phyloP scores from a whole-genome alignment of 2,329 filamentous ascomycete species.

The Diaporthe eres region DNA sequence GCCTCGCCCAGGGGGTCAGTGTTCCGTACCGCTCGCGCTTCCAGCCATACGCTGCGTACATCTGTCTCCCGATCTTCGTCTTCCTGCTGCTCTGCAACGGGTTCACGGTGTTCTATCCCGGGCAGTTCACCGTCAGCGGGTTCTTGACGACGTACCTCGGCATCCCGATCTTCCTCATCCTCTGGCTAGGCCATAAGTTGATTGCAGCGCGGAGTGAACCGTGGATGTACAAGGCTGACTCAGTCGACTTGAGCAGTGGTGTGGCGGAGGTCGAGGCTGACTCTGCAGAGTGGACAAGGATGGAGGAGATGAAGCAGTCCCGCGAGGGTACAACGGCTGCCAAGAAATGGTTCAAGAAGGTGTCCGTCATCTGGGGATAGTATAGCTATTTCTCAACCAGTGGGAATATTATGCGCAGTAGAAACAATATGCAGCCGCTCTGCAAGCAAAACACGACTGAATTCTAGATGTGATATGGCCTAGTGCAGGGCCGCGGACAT shows the following conservation, averaged over 20 bases:
- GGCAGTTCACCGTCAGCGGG: slow-evolving; percentile 65
- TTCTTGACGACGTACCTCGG: slow-evolving; percentile 78
- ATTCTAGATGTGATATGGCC: background rate
- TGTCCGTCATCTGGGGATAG: background rate
- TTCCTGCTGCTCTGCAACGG: slow-evolving; percentile 72
- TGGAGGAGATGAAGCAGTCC: slow-evolving; percentile 2
- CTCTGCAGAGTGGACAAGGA: background rate
- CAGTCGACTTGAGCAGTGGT: background rate
- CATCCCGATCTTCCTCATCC: slow-evolving; percentile 70
- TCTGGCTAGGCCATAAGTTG: slow-evolving; percentile 66
- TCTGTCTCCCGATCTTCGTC: slow-evolving; percentile 49
- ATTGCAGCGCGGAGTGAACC: background rate
- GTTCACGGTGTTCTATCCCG: slow-evolving; percentile 74
- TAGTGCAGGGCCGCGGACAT: background rate
- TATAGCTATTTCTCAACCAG: background rate
- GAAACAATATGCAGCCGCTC: background rate
- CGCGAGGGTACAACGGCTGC: background rate
- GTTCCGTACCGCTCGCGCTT: slow-evolving; percentile 68
- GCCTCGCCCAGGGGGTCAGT: slow-evolving; percentile 57
- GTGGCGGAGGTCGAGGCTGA: background rate
- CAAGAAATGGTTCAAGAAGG: background rate
- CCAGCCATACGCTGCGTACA: slow-evolving; percentile 70
- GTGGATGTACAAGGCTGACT: background rate
- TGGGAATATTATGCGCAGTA: background rate
- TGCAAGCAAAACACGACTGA: background rate